phyloP scores from a whole-genome alignment of 1,284 basidiomycete species.

The Cutaneotrichosporon cyanovorans region DNA sequence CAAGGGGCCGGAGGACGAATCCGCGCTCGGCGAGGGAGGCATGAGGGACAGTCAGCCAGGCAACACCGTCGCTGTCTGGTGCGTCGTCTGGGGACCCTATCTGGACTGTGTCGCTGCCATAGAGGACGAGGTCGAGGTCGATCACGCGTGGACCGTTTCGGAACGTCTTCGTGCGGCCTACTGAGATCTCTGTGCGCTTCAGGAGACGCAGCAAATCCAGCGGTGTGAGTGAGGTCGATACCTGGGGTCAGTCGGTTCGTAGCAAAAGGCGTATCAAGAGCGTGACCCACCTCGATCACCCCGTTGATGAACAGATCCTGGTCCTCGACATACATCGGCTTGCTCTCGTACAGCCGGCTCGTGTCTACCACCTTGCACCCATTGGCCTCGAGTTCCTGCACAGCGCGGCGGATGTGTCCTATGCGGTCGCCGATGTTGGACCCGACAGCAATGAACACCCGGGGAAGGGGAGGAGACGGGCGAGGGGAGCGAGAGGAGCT shows the following conservation, averaged over 20 bases:
- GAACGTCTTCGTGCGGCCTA: conserved; percentile 75
- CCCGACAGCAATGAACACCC: conserved; percentile 70
- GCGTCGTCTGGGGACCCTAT: conserved; percentile 48
- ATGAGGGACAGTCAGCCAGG: conserved; percentile 78
- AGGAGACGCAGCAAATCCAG: conserved; percentile 57
- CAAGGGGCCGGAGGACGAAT: conserved; percentile 81
- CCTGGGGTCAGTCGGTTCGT: background rate
- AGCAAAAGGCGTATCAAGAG: too few species aligned
- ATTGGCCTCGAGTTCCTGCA: conserved; percentile 40
- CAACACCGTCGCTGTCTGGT: conserved; percentile 49
- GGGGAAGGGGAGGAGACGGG: background rate
- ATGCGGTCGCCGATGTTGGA: conserved; percentile 86
- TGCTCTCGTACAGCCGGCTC: conserved; percentile 87
- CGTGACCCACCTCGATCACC: conserved; percentile 62
- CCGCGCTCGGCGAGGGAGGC: conserved; percentile 72
- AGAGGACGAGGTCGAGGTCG: conserved; percentile 85
- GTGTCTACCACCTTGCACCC: conserved; percentile 59
- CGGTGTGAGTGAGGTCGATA: conserved; percentile 63
- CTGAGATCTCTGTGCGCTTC: conserved; percentile 64
- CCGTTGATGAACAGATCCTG: conserved; percentile 88
- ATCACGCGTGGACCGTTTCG: conserved; percentile 83
- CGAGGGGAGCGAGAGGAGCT: background rate
- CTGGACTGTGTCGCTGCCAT: conserved; percentile 59
- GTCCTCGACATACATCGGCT: conserved; percentile 90
- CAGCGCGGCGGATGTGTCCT: conserved; percentile 69